A percentile compares a stretch with the other conserved stretches of the same genome.
Evolutionary conservation across 257 asterid genomes (phyloP).

Genomic region (Solanum dulcamara): DNA sequence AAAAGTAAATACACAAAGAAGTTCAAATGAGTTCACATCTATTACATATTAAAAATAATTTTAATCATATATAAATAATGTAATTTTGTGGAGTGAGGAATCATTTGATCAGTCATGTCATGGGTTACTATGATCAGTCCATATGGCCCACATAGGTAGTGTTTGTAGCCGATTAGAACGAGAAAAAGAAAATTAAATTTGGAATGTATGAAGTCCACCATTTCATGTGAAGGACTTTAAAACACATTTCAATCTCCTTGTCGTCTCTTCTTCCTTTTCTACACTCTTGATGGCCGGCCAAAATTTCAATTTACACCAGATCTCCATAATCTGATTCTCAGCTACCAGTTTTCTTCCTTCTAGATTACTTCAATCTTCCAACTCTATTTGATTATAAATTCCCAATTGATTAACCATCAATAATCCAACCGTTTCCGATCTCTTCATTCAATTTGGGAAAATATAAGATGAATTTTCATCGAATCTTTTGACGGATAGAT

Average conservation of each 20-base stretch:
- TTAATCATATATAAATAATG: too few relatives aligned
- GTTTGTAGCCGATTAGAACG: neutral
- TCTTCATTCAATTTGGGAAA: neutral
- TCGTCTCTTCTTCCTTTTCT: constrained; percentile 13
- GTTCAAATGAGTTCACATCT: too few relatives aligned
- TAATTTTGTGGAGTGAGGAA: too few relatives aligned
- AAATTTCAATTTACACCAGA: constrained; percentile 14
- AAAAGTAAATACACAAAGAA: too few relatives aligned
- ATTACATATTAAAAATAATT: too few relatives aligned
- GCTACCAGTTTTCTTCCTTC: constrained; percentile 18
- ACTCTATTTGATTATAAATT: neutral
- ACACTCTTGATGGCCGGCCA: neutral
- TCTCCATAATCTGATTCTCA: constrained; percentile 6
- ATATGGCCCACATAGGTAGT: neutral
- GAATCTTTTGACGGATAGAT: too few relatives aligned
- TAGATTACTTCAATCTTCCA: neutral
- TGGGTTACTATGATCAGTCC: neutral
- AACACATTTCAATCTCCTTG: constrained; percentile 2
- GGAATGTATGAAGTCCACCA: neutral
- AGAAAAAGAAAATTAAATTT: neutral
- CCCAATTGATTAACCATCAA: neutral
- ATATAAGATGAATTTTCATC: too few relatives aligned
- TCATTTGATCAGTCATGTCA: neutral
- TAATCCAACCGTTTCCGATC: neutral
- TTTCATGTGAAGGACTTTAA: neutral